These are phyloP conservation scores for Colletotrichum noveboracense DNA, from an alignment of 2,329 filamentous ascomycete genomes.

Conservation along the genomic window DNA sequence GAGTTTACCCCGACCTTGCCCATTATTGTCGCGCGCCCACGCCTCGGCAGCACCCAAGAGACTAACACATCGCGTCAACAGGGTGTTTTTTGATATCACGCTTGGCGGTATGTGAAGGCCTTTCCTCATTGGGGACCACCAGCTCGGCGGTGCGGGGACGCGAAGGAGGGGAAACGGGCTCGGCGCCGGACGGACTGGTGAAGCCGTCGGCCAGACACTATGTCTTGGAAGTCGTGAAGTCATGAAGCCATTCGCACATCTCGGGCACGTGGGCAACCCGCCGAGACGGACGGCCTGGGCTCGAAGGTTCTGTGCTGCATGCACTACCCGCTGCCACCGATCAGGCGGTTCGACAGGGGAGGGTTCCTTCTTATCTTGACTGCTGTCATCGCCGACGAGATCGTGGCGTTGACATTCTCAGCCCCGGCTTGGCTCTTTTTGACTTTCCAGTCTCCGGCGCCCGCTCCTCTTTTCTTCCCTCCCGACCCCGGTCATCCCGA, in stretches of 20 bases:
- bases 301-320: background rate
- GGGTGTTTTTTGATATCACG: conserved; percentile 79
- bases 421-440: background rate
- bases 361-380: background rate
- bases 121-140: conserved; percentile 34
- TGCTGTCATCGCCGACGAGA: background rate
- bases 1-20: background rate
- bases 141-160: background rate
- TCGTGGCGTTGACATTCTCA: background rate
- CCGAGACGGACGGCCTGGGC: background rate
- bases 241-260: background rate
- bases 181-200: background rate
- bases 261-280: background rate
- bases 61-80: conserved; percentile 29
- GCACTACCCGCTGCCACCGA: background rate
- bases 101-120: conserved; percentile 66
- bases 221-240: background rate
- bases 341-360: background rate
- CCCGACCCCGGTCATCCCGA: background rate
- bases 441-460: background rate
- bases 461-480: background rate
- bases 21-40: background rate
- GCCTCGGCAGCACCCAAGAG: background rate
- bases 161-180: background rate
- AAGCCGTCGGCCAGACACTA: background rate